Percentiles rank a stretch among this genome's conserved stretches.
These are phyloP conservation scores for Marasmius oreades DNA, from an alignment of 1,284 basidiomycete genomes.

Conservation along the genomic window DNA sequence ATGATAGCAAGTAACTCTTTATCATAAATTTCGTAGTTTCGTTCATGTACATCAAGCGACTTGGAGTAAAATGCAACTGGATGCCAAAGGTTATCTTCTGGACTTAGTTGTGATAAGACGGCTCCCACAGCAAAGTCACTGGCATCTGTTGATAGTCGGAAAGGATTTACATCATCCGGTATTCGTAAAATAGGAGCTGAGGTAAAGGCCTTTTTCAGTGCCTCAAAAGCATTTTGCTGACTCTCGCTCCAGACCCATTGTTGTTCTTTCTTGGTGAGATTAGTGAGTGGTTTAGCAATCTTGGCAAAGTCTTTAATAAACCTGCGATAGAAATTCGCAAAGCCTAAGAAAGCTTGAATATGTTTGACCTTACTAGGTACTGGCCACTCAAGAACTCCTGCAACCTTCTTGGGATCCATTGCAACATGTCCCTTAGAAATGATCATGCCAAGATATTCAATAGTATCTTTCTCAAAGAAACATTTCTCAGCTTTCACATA, in stretches of 20 bases:
- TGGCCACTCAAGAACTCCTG: conserved; percentile 27
- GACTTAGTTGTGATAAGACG: background rate
- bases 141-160: too few relatives aligned
- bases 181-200: too few relatives aligned
- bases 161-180: too few relatives aligned
- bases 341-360: conserved; percentile 31
- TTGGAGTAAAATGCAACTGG: background rate
- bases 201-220: too few relatives aligned
- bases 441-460: conserved; percentile 33
- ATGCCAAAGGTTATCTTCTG: background rate
- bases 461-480: conserved; percentile 20
- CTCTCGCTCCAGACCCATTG: conserved; percentile 4
- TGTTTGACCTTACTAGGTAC: conserved; percentile 23
- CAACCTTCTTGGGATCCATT: conserved; percentile 30
- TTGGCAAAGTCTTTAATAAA: conserved; percentile 30
- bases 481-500: conserved; percentile 28
- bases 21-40: conserved; percentile 10
- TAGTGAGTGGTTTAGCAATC: conserved; percentile 23
- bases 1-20: conserved; percentile 11
- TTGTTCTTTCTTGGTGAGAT: conserved; percentile 15
- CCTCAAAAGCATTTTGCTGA: too few relatives aligned
- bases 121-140: too few relatives aligned
- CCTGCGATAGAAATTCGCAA: conserved; percentile 31
- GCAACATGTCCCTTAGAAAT: conserved; percentile 22
- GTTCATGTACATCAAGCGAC: background rate